Evolutionary conservation across 768 basidiomycete species (phyloP).

Genomic region (Psilocybe subaeruginosa): DNA sequence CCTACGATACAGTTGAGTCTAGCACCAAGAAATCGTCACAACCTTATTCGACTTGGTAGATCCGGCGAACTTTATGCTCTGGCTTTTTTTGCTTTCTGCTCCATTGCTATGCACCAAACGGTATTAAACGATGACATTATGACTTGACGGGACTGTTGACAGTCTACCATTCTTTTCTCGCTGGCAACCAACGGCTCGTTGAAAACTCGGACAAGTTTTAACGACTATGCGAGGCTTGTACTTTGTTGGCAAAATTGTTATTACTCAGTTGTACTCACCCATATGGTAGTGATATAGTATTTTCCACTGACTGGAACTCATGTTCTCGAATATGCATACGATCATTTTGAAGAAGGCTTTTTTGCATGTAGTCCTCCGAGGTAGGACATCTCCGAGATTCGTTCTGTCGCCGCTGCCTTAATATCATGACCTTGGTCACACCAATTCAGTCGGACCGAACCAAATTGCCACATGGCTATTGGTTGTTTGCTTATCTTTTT

Average conservation of each 20-base stretch:
- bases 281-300: neutral
- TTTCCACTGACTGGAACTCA: neutral
- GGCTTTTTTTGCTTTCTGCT: neutral
- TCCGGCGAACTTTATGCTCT: neutral
- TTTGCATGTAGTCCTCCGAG: neutral
- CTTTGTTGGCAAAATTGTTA: neutral
- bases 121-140: neutral
- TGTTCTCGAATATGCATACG: neutral
- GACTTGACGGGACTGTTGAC: neutral
- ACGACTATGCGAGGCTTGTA: neutral
- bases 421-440: neutral
- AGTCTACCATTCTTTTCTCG: neutral
- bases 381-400: neutral
- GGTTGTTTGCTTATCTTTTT: neutral
- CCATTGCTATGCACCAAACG: neutral
- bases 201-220: neutral
- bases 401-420: too few species aligned
- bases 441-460: neutral
- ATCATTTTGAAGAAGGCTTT: neutral
- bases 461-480: conserved; percentile 10
- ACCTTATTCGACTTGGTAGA: conserved; percentile 5
- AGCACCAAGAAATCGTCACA: neutral
- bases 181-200: neutral
- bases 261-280: neutral
- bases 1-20: conserved; percentile 1